Percentiles rank a stretch among this genome's conserved stretches.
Conservation (phyloP, 805 yeast species). For the Torulaspora delbrueckii region DNA sequence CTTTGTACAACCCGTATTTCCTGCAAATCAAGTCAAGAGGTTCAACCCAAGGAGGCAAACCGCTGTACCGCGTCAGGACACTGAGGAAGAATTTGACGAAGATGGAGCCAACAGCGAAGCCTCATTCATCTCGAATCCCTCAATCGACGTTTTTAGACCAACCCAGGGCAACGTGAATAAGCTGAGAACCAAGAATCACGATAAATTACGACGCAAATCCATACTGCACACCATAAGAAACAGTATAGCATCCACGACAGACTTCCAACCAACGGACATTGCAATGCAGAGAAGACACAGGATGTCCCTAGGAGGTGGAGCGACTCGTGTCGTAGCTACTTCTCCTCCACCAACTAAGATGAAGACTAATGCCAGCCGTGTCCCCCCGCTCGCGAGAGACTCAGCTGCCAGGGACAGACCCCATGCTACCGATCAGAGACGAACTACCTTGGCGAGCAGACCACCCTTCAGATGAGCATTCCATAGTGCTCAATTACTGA, state of each 20-base stretch:
- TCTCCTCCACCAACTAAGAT: slow-evolving; percentile 5
- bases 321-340: slow-evolving; percentile 14
- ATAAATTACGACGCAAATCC: slow-evolving; percentile 31
- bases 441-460: slow-evolving; percentile 10
- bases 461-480: slow-evolving; percentile 26
- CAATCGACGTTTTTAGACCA: slow-evolving; percentile 6
- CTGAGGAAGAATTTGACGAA: slow-evolving; percentile 7
- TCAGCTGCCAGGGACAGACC: slow-evolving; percentile 1
- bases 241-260: slow-evolving; percentile 22
- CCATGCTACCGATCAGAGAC: slow-evolving; percentile 1
- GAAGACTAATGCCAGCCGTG: slow-evolving; percentile 6
- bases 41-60: slow-evolving; percentile 1
- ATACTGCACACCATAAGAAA: slow-evolving; percentile 33
- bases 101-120: slow-evolving; percentile 34
- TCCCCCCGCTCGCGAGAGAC: slow-evolving; percentile 1
- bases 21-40: slow-evolving; percentile 10
- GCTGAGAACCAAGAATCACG: slow-evolving; percentile 8
- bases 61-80: background rate
- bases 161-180: slow-evolving; percentile 4
- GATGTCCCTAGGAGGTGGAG: slow-evolving; percentile 17
- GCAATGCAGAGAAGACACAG: slow-evolving; percentile 6
- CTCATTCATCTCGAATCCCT: slow-evolving; percentile 33
- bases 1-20: slow-evolving; percentile 13
- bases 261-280: slow-evolving; percentile 5
- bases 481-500: background rate